phyloP scores from a whole-genome alignment of 2,329 filamentous ascomycete genomes.

The Paecilomyces sp. region DNA sequence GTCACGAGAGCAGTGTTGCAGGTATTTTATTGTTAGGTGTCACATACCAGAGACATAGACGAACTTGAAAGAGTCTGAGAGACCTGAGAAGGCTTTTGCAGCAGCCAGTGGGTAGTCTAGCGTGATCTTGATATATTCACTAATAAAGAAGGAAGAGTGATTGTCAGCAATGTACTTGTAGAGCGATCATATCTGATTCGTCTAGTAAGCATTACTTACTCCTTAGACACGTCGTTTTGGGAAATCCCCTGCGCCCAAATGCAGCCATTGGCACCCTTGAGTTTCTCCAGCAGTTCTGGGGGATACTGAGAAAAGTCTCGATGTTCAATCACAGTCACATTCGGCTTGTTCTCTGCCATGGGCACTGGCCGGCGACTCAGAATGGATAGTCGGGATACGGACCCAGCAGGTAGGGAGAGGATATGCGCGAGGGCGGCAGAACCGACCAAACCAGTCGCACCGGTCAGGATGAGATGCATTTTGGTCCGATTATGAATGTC shows the following conservation, averaged over 20 bases:
- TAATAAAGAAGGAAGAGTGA: constrained; percentile 29
- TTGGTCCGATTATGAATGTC: neutral
- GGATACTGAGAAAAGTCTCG: constrained; percentile 59
- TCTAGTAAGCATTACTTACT: constrained; percentile 16
- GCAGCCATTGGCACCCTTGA: constrained; percentile 59
- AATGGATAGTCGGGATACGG: constrained; percentile 40
- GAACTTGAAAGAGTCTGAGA: constrained; percentile 58
- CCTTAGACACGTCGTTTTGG: constrained; percentile 51
- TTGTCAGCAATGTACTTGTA: constrained; percentile 11
- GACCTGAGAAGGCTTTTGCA: constrained; percentile 51
- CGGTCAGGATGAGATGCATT: constrained; percentile 52
- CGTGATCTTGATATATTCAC: constrained; percentile 62
- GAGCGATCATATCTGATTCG: too few relatives aligned
- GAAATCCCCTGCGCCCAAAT: constrained; percentile 69
- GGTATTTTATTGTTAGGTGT: neutral
- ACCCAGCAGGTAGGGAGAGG: constrained; percentile 37
- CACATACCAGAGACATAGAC: constrained; percentile 58
- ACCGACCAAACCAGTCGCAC: constrained; percentile 62
- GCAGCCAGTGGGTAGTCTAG: constrained; percentile 58
- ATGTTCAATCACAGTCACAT: constrained; percentile 60
- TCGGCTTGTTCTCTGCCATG: constrained; percentile 47
- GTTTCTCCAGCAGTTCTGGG: constrained; percentile 48
- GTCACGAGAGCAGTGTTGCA: neutral
- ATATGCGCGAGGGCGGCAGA: constrained; percentile 56
- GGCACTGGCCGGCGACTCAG: constrained; percentile 58